phyloP scores from a whole-genome alignment of 176 grass and related monocot species.

The Themeda triandra region DNA sequence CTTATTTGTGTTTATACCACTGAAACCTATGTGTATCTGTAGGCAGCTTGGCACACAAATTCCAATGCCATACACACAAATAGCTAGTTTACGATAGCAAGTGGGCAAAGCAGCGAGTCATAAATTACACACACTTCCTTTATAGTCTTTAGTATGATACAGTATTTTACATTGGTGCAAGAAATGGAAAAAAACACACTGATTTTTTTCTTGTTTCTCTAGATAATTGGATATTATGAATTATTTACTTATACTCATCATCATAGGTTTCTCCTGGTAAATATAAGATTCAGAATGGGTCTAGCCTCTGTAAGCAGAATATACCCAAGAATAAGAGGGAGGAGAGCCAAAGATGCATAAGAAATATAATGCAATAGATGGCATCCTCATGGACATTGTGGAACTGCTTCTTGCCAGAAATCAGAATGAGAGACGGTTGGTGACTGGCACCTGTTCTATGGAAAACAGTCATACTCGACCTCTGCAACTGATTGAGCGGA shows the following conservation, averaged over 20 bases:
- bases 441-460: constrained; percentile 24
- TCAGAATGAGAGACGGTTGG: constrained; percentile 48
- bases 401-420: constrained; percentile 75
- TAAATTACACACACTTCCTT: neutral
- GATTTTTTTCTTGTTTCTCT: neutral
- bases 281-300: constrained; percentile 16
- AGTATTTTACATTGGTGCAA: neutral
- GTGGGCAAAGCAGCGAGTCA: neutral
- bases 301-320: constrained; percentile 14
- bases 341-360: constrained; percentile 24
- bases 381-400: constrained; percentile 85
- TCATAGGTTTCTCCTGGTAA: constrained; percentile 44
- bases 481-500: constrained; percentile 26
- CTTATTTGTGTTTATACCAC: neutral
- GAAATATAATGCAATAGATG: constrained; percentile 47
- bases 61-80: neutral
- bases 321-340: constrained; percentile 26
- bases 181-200: neutral
- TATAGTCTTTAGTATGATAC: neutral
- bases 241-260: constrained; percentile 19
- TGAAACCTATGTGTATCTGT: neutral
- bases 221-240: neutral
- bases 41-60: neutral
- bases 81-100: neutral
- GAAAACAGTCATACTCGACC: neutral